A percentile compares a stretch with the other conserved stretches of the same genome.
These are phyloP conservation scores for Discostella pseudostelligera DNA, from an alignment of 108 stramenopile species.

Conservation along the genomic window DNA sequence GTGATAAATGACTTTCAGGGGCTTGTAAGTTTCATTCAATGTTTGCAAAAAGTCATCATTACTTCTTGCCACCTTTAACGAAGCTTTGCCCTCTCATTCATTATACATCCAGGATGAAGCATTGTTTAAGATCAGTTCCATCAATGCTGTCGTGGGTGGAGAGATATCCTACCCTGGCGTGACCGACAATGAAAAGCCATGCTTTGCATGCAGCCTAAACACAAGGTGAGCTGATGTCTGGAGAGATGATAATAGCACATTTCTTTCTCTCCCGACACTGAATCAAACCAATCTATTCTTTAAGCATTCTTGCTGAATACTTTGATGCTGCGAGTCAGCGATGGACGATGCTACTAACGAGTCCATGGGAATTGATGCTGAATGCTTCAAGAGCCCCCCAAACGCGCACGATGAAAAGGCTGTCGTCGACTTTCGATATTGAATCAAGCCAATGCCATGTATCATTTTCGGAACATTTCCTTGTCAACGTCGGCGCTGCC, in stretches of 20 bases:
- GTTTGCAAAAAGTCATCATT: neutral
- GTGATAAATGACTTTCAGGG: conserved; percentile 86
- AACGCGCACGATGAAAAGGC: conserved; percentile 49
- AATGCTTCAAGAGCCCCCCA: conserved; percentile 54
- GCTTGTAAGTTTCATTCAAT: conserved; percentile 12
- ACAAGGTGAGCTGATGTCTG: conserved; percentile 24
- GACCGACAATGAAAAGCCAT: conserved; percentile 23
- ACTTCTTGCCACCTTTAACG: neutral
- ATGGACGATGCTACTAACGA: conserved; percentile 68
- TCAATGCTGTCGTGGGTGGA: conserved; percentile 55
- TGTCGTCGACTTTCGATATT: conserved; percentile 70
- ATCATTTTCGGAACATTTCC: conserved; percentile 83
- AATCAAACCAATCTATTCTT: conserved; percentile 1
- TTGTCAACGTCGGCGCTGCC: conserved; percentile 73
- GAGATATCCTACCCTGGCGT: conserved; percentile 41
- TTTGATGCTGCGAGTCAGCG: conserved; percentile 63
- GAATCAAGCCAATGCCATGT: conserved; percentile 74
- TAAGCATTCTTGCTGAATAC: conserved; percentile 71
- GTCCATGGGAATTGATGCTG: conserved; percentile 75
- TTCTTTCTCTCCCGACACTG: neutral
- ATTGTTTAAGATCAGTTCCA: conserved; percentile 62
- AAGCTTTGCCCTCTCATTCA: neutral
- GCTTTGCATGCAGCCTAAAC: conserved; percentile 40
- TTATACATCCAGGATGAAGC: conserved; percentile 56
- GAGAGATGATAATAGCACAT: too few relatives aligned